Conservation (phyloP, 1,284 basidiomycete species). For the Tylopilus sp. region DNA sequence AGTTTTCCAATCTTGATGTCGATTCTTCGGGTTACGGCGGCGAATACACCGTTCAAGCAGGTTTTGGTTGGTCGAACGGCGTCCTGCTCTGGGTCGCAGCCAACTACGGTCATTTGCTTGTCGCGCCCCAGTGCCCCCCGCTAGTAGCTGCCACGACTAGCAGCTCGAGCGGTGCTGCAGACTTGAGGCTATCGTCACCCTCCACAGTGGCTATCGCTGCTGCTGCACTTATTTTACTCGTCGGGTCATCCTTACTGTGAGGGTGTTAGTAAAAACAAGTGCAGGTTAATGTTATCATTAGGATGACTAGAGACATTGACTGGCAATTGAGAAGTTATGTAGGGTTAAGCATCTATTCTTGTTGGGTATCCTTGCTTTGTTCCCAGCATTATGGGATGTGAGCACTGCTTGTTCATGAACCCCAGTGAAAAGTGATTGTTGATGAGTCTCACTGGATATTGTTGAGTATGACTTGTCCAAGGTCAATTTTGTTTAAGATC, state of each 20-base stretch:
- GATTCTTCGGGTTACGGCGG: slow-evolving; percentile 84
- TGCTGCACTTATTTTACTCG: background rate
- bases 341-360: too few relatives aligned
- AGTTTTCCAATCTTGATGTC: slow-evolving; percentile 73
- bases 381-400: too few relatives aligned
- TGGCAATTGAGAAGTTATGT: too few relatives aligned
- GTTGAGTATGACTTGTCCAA: too few relatives aligned
- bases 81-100: slow-evolving; percentile 74
- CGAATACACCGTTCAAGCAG: slow-evolving; percentile 79
- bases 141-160: slow-evolving; percentile 28
- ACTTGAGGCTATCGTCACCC: background rate
- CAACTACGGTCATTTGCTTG: slow-evolving; percentile 64
- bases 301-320: too few relatives aligned
- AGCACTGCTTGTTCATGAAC: too few relatives aligned
- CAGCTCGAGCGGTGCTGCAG: slow-evolving; percentile 6
- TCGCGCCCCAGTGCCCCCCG: slow-evolving; percentile 63
- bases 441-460: too few relatives aligned
- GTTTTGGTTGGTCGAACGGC: slow-evolving; percentile 93
- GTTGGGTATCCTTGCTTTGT: too few relatives aligned
- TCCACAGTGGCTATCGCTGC: background rate
- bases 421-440: too few relatives aligned
- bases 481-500: too few relatives aligned
- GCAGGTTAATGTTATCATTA: too few relatives aligned
- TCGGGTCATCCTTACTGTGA: slow-evolving; percentile 7
- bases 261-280: too few relatives aligned